These are phyloP conservation scores for Aspergillus tanneri DNA, from an alignment of 2,329 filamentous ascomycete species.

Conservation along the genomic window DNA sequence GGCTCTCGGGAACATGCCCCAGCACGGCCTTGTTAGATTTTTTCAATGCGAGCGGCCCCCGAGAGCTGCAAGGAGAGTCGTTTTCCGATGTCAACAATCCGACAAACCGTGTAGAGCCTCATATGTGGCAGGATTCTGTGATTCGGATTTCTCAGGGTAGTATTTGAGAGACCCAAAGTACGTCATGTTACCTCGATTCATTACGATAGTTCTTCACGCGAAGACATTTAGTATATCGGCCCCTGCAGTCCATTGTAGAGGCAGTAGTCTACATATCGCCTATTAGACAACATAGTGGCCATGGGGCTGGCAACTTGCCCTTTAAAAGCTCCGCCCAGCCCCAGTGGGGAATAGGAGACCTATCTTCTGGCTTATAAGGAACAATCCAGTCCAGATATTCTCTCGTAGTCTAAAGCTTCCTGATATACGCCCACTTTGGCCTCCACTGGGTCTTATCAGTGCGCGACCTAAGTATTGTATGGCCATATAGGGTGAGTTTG, in stretches of 20 bases:
- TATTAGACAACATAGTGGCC: neutral
- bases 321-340: conserved; percentile 31
- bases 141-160: conserved; percentile 25
- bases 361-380: conserved; percentile 27
- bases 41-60: conserved; percentile 8
- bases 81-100: conserved; percentile 17
- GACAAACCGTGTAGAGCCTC: conserved; percentile 27
- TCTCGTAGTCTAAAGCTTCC: conserved; percentile 25
- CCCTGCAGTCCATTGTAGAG: conserved; percentile 15
- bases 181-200: conserved; percentile 24
- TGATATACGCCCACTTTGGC: conserved; percentile 29
- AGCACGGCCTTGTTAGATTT: conserved; percentile 1
- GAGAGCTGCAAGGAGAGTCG: neutral
- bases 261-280: conserved; percentile 24
- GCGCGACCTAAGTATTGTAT: conserved; percentile 22
- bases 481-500: conserved; percentile 32
- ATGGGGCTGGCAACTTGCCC: conserved; percentile 21
- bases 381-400: conserved; percentile 28
- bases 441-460: conserved; percentile 12
- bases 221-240: conserved; percentile 26
- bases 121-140: conserved; percentile 32
- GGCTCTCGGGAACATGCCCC: neutral
- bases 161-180: conserved; percentile 21
- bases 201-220: conserved; percentile 27
- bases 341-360: conserved; percentile 20